These are phyloP conservation scores for Phialocephala subalpina DNA, from an alignment of 2,329 filamentous ascomycete species.

Conservation along the genomic window DNA sequence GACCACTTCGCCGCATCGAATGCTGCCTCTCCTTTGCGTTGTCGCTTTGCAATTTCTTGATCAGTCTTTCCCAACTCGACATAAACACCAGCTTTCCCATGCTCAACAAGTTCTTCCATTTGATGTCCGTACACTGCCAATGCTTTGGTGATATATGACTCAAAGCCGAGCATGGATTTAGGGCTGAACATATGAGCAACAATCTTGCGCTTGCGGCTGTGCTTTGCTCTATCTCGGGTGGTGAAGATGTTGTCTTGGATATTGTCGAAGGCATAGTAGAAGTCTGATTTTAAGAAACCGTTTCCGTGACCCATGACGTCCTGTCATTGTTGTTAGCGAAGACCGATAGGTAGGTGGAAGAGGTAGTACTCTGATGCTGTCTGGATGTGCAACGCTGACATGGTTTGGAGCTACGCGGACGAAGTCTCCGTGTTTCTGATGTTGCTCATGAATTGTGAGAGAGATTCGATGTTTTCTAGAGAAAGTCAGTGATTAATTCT, in stretches of 20 bases:
- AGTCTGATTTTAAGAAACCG: slow-evolving; percentile 7
- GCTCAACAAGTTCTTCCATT: background rate
- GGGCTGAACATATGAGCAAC: slow-evolving; percentile 8
- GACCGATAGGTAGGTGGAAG: background rate
- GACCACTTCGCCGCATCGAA: slow-evolving; percentile 9
- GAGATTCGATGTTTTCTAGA: slow-evolving; percentile 9
- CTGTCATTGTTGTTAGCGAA: background rate
- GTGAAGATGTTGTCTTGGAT: slow-evolving; percentile 7
- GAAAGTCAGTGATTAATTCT: too few species aligned
- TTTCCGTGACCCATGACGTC: slow-evolving; percentile 7
- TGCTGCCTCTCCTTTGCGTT: slow-evolving; percentile 2
- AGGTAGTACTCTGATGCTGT: slow-evolving; percentile 2
- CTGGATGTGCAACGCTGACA: background rate
- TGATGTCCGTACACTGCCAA: background rate
- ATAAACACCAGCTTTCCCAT: slow-evolving; percentile 1
- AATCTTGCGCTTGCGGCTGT: slow-evolving; percentile 6
- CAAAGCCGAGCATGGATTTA: background rate
- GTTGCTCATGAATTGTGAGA: slow-evolving; percentile 6
- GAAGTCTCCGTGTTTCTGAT: slow-evolving; percentile 5
- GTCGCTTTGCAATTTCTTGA: background rate
- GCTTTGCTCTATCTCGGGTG: background rate
- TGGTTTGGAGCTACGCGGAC: slow-evolving; percentile 6
- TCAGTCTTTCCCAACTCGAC: background rate
- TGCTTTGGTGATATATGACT: slow-evolving; percentile 6
- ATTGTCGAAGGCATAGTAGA: slow-evolving; percentile 6